Evolutionary conservation across 2,329 filamentous ascomycete genomes (phyloP), one percentile per base, ranked within the genome.

Genomic region (Elsinoe fawcettii): DNA sequence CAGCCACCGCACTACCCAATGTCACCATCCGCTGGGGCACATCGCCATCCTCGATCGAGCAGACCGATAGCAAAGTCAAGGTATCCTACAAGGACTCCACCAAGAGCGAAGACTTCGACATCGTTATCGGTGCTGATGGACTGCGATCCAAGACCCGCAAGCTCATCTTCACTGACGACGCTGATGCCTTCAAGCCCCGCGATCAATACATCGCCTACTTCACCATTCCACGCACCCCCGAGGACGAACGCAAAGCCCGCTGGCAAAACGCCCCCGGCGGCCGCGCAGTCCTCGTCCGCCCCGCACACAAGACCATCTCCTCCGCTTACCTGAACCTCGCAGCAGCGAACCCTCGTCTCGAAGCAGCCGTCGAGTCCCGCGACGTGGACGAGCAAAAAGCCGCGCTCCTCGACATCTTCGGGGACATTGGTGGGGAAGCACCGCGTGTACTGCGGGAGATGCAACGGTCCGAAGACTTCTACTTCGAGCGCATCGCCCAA

Each of bases 401-500:
- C 18, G 54, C 53, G 2, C 22, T 62, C 6, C 37, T 41, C 7
- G 55, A 58, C 8, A 36, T 60, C 16, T 62, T 57, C 46, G 55
- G 43, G 2, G 58, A 60, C 44, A 46, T 60, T 4, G 58, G 56
- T 11, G 58, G 62, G n/a, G 44, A 60, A 20, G 53, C 23, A 9
- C 59, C 58, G 16, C 56, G 60, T 18, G 49, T 73, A 2, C 49
- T 77, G 0, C 60, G 67, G 6, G 73, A 63, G 1, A 73, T 78
- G 72, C 63, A 69, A 25, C 64, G 63, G 1, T 63, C 70, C 0
- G 62, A 72, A 0, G 71, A 78, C 56, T 77, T 76, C 61, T 78
- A 78, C 63, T 73, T 71, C 58, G 69, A 74, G 27, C 68, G 72
- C 16, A 63, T 73, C n/a, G 70, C 66, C 5, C 70, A 74, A 47